Evolutionary conservation across 169 alveolate genomes (phyloP), one percentile per base, ranked within the genome.

Genomic region (Plasmodium fragile): DNA sequence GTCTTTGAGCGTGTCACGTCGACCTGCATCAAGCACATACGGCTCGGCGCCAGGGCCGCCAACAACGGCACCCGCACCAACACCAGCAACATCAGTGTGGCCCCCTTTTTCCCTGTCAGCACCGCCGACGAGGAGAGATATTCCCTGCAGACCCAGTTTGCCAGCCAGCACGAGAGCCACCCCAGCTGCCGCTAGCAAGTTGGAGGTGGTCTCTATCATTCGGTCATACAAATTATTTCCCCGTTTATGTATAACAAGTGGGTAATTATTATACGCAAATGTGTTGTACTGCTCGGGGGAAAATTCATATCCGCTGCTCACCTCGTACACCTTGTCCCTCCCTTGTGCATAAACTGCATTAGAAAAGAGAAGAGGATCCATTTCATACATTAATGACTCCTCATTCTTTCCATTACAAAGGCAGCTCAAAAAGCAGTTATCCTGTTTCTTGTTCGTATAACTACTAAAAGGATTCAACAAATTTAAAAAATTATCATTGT

Each of bases 171-270:
- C 39, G 13, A 90, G 36, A 80, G 92, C 80, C 28, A 90, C 77
- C 28, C 94, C 94, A 16, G 94, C 59, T 36, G 91, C 82, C 28
- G 94, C 94, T 45, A 90, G 43, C 25, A 80, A 25, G 59, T 78
- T 80, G 22, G 94, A 90, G 2, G 94, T 71, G 4, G 91, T 82
- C 28, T 90, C 94, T 8, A 90, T 90, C 52, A 90, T 32, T 65
- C 30, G 69, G 13, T 79, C 36, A 41, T 49, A 90, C 11, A 90
- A 80, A 70, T 80, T 10, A 18, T 79, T 41, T 30, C 80, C 73
- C 73, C 52, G 36, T 22, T 69, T 49, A 43, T 80, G 36, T 81
- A 69, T 32, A 10, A 69, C 65, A 28, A 80, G 36, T 69, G 94
- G 94, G 53, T 69, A 72, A 80, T 30, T 80, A 59, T 79, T 45